Base-by-base conservation (phyloP, 2,329 filamentous ascomycete species). In the Salinomyces thailandicus region DNA sequence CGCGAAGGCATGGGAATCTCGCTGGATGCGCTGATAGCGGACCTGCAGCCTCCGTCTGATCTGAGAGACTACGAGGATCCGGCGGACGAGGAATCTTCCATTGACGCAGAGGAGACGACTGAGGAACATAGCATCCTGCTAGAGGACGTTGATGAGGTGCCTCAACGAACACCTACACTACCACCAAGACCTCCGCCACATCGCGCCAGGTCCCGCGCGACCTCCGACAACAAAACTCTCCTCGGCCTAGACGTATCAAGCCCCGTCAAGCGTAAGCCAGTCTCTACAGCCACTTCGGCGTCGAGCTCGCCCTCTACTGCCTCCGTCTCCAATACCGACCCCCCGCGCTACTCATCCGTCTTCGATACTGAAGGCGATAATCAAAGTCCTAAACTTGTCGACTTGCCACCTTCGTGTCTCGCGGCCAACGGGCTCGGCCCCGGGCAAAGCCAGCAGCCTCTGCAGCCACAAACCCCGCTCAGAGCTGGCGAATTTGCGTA, bases 51-150 rank as follows among this genome's bases (percentile, higher is more conserved):
- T 1, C 65, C 67, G 1, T 36, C 43, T 9, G 53, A 62, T 27
- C 45, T 53, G 18, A 53, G 52, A 18, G 64, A 69, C 5, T 70
- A 68, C 53, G 67, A 71, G 33, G 67, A 71, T 46, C 65, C 66
- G 3, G 48, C 31, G 8, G 33, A 40, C n/a, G 29, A 40, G 15
- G 30, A 36, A 11, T 18, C 9, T 26, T 26, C 22, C 9, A 26
- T 29, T 2, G 47, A 48, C 15, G 39, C 38, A 12, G 39, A 35
- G 15, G 41, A 48, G 31, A 39, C 43, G 8, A 40, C 44, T 16
- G 59, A 64, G 35, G 47, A 52, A 3, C 64, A 61, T 27, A 60
- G 62, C 22, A 68, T 68, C 26, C 53, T 60, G 5, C 51, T 68
- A 28, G 51, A 62, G 35, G 65, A 67, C 35, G 60, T 18, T 6